Base-by-base conservation (phyloP, 345 rosid genomes). In the Rhodamnia rubescens region DNA sequence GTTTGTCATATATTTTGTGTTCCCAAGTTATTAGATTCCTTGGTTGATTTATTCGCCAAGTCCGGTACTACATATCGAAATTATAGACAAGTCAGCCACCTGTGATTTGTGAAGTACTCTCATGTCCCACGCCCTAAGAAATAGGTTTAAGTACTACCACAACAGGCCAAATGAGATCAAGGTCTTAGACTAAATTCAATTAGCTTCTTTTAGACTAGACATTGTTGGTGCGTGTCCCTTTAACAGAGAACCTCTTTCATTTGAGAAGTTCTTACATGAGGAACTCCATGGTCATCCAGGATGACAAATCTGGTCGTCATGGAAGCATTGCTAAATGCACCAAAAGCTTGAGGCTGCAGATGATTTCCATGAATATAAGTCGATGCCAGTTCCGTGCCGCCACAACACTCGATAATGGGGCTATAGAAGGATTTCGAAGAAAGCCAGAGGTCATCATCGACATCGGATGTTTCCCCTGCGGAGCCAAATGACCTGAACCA, bases 401-500 rank as follows among this genome's bases (percentile, higher is more conserved):
- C 98, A 88, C 98, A 97, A 58, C 93, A 88, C 90, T 97, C 98
- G 20, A 95, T 90, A 61, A 95, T 83, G 21, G 98, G 97, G 87
- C 89, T 93, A 88, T 95, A 95, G 87, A 89, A 91, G 54, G 97
- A 87, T 90, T 90, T 94, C 22, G 98, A 97, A 82, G 98, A 95
- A 81, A 97, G 98, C 99, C 98, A 97, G 64, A 97, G 97, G 90
- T 93, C 97, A 52, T 97, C 98, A 58, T 97, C 97, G 56, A 93
- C 93, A 87, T 91, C 93, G 26, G 99, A 97, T 84, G 97, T 88
- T 92, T 97, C 99, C 61, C 99, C 99, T 29, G 94, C 90, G 50
- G 94, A 90, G 53, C 89, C 91, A 87, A 94, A 92, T 55, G 86
- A 64, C 86, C 99, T 96, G 90, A 74, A 49, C 55, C 85, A 50